Conservation (phyloP, 768 basidiomycete species). For the Phylloporus sp. region DNA sequence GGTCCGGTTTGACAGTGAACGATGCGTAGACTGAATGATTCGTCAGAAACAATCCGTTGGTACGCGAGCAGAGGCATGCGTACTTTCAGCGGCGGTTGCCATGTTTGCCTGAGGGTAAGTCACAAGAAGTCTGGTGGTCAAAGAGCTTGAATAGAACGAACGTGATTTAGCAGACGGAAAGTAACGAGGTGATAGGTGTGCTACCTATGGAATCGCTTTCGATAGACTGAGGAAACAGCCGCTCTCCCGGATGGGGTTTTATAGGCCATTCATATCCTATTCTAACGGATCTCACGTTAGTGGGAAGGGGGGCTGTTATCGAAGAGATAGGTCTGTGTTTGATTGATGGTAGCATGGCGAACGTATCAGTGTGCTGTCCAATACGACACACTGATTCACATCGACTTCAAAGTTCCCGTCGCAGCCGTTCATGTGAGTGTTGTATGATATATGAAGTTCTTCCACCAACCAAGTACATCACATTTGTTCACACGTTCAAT, state of each 20-base stretch:
- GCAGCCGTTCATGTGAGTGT: no score
- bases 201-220: neutral
- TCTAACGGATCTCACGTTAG: neutral
- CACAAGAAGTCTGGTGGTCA: neutral
- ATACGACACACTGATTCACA: neutral
- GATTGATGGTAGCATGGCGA: neutral
- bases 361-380: neutral
- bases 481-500: neutral
- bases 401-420: neutral
- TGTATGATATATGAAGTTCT: neutral
- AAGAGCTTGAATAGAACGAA: neutral
- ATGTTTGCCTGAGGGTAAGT: neutral
- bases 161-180: neutral
- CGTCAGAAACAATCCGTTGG: neutral
- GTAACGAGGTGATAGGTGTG: neutral
- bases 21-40: neutral
- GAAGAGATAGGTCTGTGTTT: neutral
- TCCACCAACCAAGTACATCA: no score
- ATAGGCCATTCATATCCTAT: neutral
- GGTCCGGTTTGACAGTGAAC: neutral
- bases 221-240: neutral
- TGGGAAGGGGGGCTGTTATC: neutral
- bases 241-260: neutral
- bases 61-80: neutral
- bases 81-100: neutral